Conservation (phyloP, 108 stramenopile species). For the Chaetoceros tenuissimus region DNA sequence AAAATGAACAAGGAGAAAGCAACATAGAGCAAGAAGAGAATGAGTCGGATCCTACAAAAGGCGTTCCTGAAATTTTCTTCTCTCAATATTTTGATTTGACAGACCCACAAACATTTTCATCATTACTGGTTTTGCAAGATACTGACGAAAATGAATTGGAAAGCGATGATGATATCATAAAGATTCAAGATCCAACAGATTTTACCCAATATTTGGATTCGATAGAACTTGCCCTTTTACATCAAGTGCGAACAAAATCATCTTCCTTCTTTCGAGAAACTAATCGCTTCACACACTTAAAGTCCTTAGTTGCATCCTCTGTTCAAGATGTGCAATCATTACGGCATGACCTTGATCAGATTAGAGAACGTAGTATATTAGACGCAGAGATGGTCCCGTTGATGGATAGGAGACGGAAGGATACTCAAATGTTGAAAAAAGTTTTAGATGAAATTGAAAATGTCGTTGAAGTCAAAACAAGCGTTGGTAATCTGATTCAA, state of each 20-base stretch:
- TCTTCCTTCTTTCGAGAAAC: slow-evolving; percentile 81
- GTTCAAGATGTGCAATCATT: slow-evolving; percentile 55
- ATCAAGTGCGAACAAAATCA: slow-evolving; percentile 71
- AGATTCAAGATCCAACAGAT: slow-evolving; percentile 48
- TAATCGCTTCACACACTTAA: slow-evolving; percentile 67
- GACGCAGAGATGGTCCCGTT: slow-evolving; percentile 47
- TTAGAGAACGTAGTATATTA: slow-evolving; percentile 40
- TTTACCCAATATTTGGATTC: slow-evolving; percentile 62
- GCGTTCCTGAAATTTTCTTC: slow-evolving; percentile 61
- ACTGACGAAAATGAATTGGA: slow-evolving; percentile 24
- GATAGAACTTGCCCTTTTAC: slow-evolving; percentile 69
- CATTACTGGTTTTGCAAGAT: slow-evolving; percentile 44
- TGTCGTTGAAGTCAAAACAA: slow-evolving; percentile 49
- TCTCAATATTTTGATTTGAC: slow-evolving; percentile 68
- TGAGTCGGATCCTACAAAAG: slow-evolving; percentile 14
- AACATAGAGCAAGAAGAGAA: neutral
- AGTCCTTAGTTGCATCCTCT: slow-evolving; percentile 45
- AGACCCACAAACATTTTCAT: slow-evolving; percentile 64
- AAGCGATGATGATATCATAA: slow-evolving; percentile 40
- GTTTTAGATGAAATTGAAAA: slow-evolving; percentile 69
- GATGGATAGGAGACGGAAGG: slow-evolving; percentile 37
- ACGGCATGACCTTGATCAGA: slow-evolving; percentile 29
- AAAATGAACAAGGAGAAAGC: slow-evolving; percentile 6
- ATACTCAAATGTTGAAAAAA: slow-evolving; percentile 38
- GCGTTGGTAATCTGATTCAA: slow-evolving; percentile 56